These are phyloP conservation scores for Nakaseomyces sp. DNA, from an alignment of 1,139 yeast species.

Conservation along the genomic window DNA sequence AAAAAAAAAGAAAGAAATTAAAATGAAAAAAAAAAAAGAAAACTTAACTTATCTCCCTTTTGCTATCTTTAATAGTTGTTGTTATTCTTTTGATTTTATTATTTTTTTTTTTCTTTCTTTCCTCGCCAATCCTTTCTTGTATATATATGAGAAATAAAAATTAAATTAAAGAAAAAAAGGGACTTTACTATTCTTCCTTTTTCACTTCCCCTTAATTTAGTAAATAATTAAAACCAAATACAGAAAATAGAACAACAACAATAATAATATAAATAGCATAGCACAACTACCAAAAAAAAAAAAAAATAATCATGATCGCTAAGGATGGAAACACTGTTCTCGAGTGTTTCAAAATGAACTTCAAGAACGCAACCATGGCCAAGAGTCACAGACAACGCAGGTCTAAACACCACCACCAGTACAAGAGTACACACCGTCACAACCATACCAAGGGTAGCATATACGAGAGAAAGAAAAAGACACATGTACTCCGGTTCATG, in stretches of 20 bases:
- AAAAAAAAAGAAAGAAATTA: background rate
- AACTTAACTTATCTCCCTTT: background rate
- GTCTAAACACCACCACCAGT: background rate
- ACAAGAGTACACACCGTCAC: background rate
- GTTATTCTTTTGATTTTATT: too few relatives aligned
- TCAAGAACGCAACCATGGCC: background rate
- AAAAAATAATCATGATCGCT: background rate
- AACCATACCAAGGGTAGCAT: background rate
- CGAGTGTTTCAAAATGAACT: conserved; percentile 4
- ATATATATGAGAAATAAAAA: background rate
- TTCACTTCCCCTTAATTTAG: background rate
- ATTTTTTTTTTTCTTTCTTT: background rate
- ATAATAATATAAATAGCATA: too few relatives aligned
- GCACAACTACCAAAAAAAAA: background rate
- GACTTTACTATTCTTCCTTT: background rate
- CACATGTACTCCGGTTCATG: background rate
- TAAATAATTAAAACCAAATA: too few relatives aligned
- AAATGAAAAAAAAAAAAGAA: background rate
- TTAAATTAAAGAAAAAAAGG: background rate
- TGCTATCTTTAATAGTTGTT: too few relatives aligned
- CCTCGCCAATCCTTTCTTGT: background rate
- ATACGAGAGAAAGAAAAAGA: conserved; percentile 1
- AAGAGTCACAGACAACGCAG: background rate
- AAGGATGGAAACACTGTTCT: conserved; percentile 1
- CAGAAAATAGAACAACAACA: too few relatives aligned